Evolutionary conservation across 805 yeast species (phyloP).

Genomic region (Hanseniaspora mollemarum): DNA sequence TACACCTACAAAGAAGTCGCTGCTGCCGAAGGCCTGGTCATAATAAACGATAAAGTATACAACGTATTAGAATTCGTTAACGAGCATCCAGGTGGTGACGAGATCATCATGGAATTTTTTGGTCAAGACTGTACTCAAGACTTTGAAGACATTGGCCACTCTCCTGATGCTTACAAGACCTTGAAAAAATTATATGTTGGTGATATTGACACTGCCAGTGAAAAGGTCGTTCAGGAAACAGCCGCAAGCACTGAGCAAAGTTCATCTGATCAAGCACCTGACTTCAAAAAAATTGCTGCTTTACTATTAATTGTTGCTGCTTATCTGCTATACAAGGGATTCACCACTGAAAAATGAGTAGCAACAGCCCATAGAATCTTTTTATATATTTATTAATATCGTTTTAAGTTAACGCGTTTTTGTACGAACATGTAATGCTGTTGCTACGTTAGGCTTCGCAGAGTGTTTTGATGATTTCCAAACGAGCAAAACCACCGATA

Average conservation of each 20-base stretch:
- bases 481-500: no score
- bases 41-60: slow-evolving; percentile 71
- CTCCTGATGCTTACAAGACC: slow-evolving; percentile 84
- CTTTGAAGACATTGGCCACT: slow-evolving; percentile 89
- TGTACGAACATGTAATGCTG: no score
- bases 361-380: background rate
- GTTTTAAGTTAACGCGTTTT: background rate
- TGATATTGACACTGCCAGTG: slow-evolving; percentile 55
- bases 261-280: slow-evolving; percentile 39
- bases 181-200: slow-evolving; percentile 64
- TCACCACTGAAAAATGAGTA: background rate
- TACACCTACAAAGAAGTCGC: slow-evolving; percentile 59
- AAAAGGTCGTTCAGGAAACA: slow-evolving; percentile 26
- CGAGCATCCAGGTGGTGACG: slow-evolving; percentile 72
- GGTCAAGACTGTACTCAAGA: slow-evolving; percentile 77
- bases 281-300: slow-evolving; percentile 56
- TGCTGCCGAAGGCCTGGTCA: slow-evolving; percentile 74
- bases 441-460: no score
- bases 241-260: slow-evolving; percentile 36
- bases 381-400: background rate
- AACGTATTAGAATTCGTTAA: slow-evolving; percentile 55
- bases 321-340: slow-evolving; percentile 23
- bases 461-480: no score
- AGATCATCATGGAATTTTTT: slow-evolving; percentile 63
- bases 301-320: slow-evolving; percentile 54